phyloP scores from a whole-genome alignment of 306 rosid genomes.

The Quercus dentata region DNA sequence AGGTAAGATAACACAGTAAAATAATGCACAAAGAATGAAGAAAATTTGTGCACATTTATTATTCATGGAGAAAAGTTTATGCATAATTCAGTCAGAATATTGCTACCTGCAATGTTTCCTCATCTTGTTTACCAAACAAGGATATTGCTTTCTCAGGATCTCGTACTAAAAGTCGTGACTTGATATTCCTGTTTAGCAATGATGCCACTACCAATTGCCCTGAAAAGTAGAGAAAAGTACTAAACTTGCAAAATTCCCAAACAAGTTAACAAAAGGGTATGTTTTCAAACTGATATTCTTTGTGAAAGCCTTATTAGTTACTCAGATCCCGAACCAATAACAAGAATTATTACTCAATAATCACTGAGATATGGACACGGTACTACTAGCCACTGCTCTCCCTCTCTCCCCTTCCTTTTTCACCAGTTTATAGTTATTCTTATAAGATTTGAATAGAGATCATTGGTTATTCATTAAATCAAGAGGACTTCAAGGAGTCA shows the following conservation, averaged over 20 bases:
- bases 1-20: background rate
- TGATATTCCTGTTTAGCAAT: slow-evolving; percentile 65
- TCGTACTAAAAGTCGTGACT: slow-evolving; percentile 65
- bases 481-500: too few relatives aligned
- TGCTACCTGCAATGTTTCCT: slow-evolving; percentile 60
- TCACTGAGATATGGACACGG: background rate
- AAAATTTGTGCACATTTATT: background rate
- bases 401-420: background rate
- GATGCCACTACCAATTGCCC: slow-evolving; percentile 94
- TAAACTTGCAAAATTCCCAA: slow-evolving; percentile 17
- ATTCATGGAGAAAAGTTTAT: background rate
- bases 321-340: background rate
- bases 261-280: slow-evolving; percentile 11
- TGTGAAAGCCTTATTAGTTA: background rate
- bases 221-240: slow-evolving; percentile 30
- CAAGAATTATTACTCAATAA: background rate
- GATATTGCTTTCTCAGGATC: slow-evolving; percentile 72
- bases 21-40: background rate
- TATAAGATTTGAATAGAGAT: background rate
- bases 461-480: too few relatives aligned
- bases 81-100: background rate
- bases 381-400: background rate
- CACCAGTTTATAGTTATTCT: background rate
- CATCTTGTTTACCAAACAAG: slow-evolving; percentile 75
- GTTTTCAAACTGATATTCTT: background rate